Percentiles rank a stretch among this genome's conserved stretches.
phyloP scores from a whole-genome alignment of 768 basidiomycete species.

The Naematelia encephala region DNA sequence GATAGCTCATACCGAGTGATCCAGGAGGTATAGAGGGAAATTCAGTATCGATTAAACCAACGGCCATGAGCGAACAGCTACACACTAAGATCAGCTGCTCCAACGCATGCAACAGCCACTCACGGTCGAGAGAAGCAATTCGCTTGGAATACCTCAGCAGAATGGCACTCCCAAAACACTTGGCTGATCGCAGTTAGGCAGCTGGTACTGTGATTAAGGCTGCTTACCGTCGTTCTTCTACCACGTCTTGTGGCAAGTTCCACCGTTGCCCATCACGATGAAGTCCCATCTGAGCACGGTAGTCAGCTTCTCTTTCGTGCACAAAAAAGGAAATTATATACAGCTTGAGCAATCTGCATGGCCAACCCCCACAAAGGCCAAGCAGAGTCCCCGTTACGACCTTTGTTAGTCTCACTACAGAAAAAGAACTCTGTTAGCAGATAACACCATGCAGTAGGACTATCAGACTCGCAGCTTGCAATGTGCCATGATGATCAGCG shows the following conservation, averaged over 20 bases:
- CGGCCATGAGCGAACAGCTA: too few species aligned
- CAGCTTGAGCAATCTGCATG: slow-evolving; percentile 23
- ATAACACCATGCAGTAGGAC: too few species aligned
- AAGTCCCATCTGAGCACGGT: slow-evolving; percentile 11
- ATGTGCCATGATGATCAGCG: background rate
- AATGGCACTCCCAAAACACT: slow-evolving; percentile 19
- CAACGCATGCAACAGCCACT: too few species aligned
- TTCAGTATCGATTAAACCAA: too few species aligned
- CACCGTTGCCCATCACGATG: slow-evolving; percentile 17
- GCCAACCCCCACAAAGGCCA: slow-evolving; percentile 35
- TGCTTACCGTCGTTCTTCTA: slow-evolving; percentile 12
- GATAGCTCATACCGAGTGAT: too few species aligned
- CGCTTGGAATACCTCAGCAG: slow-evolving; percentile 16
- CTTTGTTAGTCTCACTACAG: slow-evolving; percentile 26
- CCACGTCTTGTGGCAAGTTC: slow-evolving; percentile 3
- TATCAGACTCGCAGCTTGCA: background rate
- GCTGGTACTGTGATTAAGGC: too few species aligned
- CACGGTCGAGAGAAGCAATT: slow-evolving; percentile 12
- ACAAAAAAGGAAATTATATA: slow-evolving; percentile 3
- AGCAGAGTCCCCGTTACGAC: slow-evolving; percentile 29
- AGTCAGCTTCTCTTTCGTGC: too few species aligned
- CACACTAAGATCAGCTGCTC: too few species aligned
- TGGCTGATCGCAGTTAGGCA: too few species aligned
- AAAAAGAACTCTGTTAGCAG: too few species aligned
- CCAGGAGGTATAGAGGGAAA: too few species aligned